Evolutionary conservation across 306 rosid genomes (phyloP), one percentile per base, ranked within the genome.

Genomic region (Begonia loranthoides): DNA sequence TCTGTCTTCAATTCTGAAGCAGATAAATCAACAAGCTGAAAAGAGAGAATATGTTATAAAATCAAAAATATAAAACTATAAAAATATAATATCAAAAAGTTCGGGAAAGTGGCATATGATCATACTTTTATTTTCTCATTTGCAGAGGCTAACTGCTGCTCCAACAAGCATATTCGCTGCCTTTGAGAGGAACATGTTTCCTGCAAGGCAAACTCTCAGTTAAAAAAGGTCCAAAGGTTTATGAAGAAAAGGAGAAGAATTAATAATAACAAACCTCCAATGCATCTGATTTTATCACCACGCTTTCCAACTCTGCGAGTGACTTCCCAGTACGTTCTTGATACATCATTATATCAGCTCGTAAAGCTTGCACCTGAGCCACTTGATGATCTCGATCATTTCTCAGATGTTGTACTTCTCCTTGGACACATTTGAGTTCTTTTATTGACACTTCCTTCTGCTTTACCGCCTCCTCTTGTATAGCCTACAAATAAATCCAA

Each of bases 371-470:
- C 55, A 78, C 70, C 66, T 73, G 82, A 39, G 50, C 60, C 10
- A 59, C 59, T 61, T 70, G 85, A 41, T 78, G 66, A 64, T 83
- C 88, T n/a, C 96, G 99, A 21, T 86, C 96, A 16, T 78, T 81
- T 59, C 88, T 80, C 21, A 73, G 75, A 57, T 83, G 87, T 40
- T 92, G 81, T 41, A 92, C 66, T 50, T 92, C 94, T 52, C 69
- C 88, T 2, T 75, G 79, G 39, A 90, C 81, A 59, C 87, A 72
- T 67, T 59, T 72, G 46, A 87, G 68, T 58, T 83, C 94, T 45
- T 70, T 72, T 49, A 58, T 59, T 54, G 70, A 56, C 8, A 56
- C 45, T 44, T 76, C 84, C 53, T 78, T 90, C 57, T 83, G 79
- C 67, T 76, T 82, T 41, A 57, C 44, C 12, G 76, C 77, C 58